A percentile compares a stretch with the other conserved stretches of the same genome.
Evolutionary conservation across 768 basidiomycete species (phyloP).

Genomic region (Mycena vulgaris): DNA sequence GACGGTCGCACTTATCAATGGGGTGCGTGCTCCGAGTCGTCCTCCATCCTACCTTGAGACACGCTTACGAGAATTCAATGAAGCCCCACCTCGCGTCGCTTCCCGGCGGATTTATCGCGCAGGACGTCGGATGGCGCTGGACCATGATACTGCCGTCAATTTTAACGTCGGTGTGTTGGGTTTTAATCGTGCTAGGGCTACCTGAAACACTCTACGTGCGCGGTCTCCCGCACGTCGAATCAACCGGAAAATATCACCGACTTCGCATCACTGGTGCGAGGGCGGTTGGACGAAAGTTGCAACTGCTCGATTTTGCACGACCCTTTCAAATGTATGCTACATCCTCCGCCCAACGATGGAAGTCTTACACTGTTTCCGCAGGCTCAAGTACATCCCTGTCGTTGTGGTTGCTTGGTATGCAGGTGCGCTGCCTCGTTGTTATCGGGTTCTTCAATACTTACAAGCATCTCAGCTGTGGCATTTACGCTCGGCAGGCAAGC

Average conservation of each 20-base stretch:
- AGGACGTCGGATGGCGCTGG: slow-evolving; percentile 39
- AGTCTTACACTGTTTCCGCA: neutral
- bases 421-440: neutral
- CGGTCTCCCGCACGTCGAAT: neutral
- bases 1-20: slow-evolving; percentile 38
- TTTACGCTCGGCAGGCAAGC: slow-evolving; percentile 40
- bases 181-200: slow-evolving; percentile 30
- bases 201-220: slow-evolving; percentile 39
- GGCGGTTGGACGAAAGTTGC: slow-evolving; percentile 12
- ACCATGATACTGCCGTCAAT: slow-evolving; percentile 34
- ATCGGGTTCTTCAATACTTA: neutral
- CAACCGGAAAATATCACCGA: slow-evolving; percentile 28
- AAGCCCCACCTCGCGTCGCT: slow-evolving; percentile 39
- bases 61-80: neutral
- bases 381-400: slow-evolving; percentile 36
- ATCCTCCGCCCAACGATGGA: neutral
- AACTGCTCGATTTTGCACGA: slow-evolving; percentile 33
- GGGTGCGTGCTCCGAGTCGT: slow-evolving; percentile 31
- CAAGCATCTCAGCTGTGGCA: slow-evolving; percentile 24
- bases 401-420: slow-evolving; percentile 31
- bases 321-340: slow-evolving; percentile 37
- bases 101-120: slow-evolving; percentile 38
- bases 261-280: slow-evolving; percentile 29
- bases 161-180: slow-evolving; percentile 30
- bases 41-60: neutral